Conservation (phyloP, 352 stramenopile genomes). For the Globisporangium paddicum region DNA sequence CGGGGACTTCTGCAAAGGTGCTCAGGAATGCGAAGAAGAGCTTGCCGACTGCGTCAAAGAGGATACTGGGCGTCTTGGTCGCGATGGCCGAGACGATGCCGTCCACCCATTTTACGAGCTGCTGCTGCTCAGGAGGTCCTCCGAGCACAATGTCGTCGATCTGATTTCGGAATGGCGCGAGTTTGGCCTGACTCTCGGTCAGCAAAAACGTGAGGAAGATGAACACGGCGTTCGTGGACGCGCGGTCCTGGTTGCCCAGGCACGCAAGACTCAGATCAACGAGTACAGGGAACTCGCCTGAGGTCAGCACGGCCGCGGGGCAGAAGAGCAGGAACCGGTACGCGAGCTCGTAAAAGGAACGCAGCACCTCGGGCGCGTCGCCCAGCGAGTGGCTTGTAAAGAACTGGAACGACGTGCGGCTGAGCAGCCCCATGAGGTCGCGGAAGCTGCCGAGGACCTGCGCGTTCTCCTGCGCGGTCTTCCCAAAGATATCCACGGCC, state of each 20-base stretch:
- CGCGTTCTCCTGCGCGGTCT: constrained; percentile 22
- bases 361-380: constrained; percentile 54
- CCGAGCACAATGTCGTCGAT: constrained; percentile 44
- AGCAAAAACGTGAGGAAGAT: constrained; percentile 63
- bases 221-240: constrained; percentile 61
- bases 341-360: constrained; percentile 59
- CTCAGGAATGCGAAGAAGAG: constrained; percentile 52
- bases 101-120: constrained; percentile 50
- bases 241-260: constrained; percentile 58
- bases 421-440: constrained; percentile 50
- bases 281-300: constrained; percentile 48
- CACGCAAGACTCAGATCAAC: constrained; percentile 57
- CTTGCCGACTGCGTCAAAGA: constrained; percentile 48
- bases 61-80: constrained; percentile 43
- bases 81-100: constrained; percentile 41
- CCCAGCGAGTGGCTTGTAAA: constrained; percentile 57
- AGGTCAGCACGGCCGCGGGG: constrained; percentile 51
- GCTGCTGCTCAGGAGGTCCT: constrained; percentile 14
- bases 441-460: constrained; percentile 51
- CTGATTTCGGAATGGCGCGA: constrained; percentile 29
- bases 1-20: constrained; percentile 32
- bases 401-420: constrained; percentile 56
- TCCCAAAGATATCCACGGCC: constrained; percentile 66
- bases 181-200: constrained; percentile 44
- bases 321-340: constrained; percentile 74